Evolutionary conservation across 129 eudicot species (phyloP), one percentile per base, ranked within the genome.

Genomic region (Gnaphalium uliginosum): DNA sequence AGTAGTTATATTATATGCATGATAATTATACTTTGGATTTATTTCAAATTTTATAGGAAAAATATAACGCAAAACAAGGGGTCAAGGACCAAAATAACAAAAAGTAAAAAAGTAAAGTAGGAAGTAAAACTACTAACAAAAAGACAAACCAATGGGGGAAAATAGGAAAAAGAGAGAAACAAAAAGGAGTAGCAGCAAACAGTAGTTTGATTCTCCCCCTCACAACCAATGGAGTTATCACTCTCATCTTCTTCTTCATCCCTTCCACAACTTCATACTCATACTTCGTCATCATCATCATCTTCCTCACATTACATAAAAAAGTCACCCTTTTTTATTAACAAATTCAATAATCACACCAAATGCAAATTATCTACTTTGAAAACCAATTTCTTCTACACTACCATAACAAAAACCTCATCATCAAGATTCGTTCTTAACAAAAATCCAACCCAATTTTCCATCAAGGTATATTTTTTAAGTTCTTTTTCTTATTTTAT

Each of bases 161-260:
- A 1, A 48, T 39, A 69, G 10, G 19, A 22, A 2, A n/a, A 26
- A 2, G 21, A 19, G 66, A 18, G 88, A 88, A 26, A 72, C 63
- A 29, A 26, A 71, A 71, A 22, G 32, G 48, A 51, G 19, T 10
- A 35, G 51, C 10, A 11, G 53, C 18, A 46, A 14, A 29, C 19
- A 7, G 19, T 30, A 78, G 27, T 71, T 50, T 46, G 18, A 72
- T 73, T 79, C 82, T 71, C 57, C 54, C 64, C 76, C 82, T 78
- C 67, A 69, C 73, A 62, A 85, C 53, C 53, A 14, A 46, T 88
- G 93, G 89, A 83, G 88, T 80, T 85, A 62, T 81, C 84, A 68
- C 75, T 83, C 77, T 75, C 89, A 60, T 68, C 84, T 66, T 80
- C 81, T 46, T 81, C 84, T 65, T 80, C 82, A 37, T 79, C 87